A percentile compares a stretch with the other conserved stretches of the same genome.
These are phyloP conservation scores for Microsporum audouinii DNA, from an alignment of 2,329 filamentous ascomycete species.

Conservation along the genomic window DNA sequence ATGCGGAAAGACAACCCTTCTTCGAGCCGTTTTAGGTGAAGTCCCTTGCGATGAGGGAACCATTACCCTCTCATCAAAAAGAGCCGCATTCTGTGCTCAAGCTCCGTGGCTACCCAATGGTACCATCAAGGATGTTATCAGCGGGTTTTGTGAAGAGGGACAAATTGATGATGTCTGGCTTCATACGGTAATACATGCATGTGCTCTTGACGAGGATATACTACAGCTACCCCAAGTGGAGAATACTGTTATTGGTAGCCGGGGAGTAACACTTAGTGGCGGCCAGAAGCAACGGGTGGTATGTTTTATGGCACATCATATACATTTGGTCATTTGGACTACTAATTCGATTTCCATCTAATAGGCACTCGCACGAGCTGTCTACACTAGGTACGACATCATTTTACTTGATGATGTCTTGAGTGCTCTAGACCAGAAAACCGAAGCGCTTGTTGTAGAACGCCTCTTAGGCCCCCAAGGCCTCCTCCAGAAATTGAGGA, in stretches of 20 bases:
- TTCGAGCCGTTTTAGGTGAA: slow-evolving; percentile 5
- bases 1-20: not conserved
- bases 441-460: slow-evolving; percentile 34
- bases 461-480: slow-evolving; percentile 34
- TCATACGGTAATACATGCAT: slow-evolving; percentile 16
- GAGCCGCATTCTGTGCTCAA: slow-evolving; percentile 1
- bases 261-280: slow-evolving; percentile 15
- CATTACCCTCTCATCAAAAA: not conserved
- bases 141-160: not conserved
- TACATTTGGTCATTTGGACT: not conserved
- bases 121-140: not conserved
- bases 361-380: slow-evolving; percentile 35
- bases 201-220: slow-evolving; percentile 17
- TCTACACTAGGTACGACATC: slow-evolving; percentile 33
- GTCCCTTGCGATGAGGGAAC: not conserved
- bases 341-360: not conserved
- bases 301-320: not conserved
- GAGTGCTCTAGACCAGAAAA: slow-evolving; percentile 37
- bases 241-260: slow-evolving; percentile 17
- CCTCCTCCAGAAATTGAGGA: slow-evolving; percentile 27
- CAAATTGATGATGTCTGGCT: slow-evolving; percentile 14
- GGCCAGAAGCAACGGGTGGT: slow-evolving; percentile 21
- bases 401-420: slow-evolving; percentile 40
- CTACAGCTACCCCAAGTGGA: slow-evolving; percentile 15
- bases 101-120: slow-evolving; percentile 1